Conservation (phyloP, 495 filamentous ascomycete genomes). For the Talaromyces wortmannii region DNA sequence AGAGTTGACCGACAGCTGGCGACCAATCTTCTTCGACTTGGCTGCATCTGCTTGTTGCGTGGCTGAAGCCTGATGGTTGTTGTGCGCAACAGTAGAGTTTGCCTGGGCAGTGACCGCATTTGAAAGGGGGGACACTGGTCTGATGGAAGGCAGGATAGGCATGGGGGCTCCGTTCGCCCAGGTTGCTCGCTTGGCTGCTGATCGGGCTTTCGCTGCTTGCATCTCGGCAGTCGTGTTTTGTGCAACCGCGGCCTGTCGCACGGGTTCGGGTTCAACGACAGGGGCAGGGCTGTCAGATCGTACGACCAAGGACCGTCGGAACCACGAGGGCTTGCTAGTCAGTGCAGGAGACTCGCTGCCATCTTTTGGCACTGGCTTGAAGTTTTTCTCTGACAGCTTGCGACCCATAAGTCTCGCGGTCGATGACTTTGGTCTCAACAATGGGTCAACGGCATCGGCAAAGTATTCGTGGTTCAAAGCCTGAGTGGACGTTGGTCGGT, state of each 20-base stretch:
- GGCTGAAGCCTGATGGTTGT: conserved; percentile 17
- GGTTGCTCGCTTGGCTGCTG: conserved; percentile 67
- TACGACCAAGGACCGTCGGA: conserved; percentile 84
- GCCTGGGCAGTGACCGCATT: conserved; percentile 90
- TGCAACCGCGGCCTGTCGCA: conserved; percentile 42
- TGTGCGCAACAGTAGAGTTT: conserved; percentile 32
- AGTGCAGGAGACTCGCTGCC: conserved; percentile 60
- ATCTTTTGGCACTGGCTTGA: conserved; percentile 54
- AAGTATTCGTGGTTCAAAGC: conserved; percentile 94
- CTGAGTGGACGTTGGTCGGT: conserved; percentile 87
- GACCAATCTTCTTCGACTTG: conserved; percentile 83
- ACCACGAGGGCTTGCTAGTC: conserved; percentile 87
- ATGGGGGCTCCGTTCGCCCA: conserved; percentile 93
- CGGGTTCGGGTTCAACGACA: conserved; percentile 23
- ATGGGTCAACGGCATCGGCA: conserved; percentile 85
- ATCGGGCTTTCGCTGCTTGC: conserved; percentile 48
- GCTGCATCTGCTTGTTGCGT: conserved; percentile 42
- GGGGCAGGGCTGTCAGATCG: conserved; percentile 53
- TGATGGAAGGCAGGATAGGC: conserved; percentile 94
- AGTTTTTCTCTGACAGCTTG: conserved; percentile 77
- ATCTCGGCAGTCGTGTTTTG: conserved; percentile 45
- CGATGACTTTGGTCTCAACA: conserved; percentile 77
- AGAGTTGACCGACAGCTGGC: conserved; percentile 95
- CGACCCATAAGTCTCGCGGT: conserved; percentile 76
- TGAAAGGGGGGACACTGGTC: conserved; percentile 87